Conservation (phyloP, 306 rosid genomes). For the Geum urbanum region DNA sequence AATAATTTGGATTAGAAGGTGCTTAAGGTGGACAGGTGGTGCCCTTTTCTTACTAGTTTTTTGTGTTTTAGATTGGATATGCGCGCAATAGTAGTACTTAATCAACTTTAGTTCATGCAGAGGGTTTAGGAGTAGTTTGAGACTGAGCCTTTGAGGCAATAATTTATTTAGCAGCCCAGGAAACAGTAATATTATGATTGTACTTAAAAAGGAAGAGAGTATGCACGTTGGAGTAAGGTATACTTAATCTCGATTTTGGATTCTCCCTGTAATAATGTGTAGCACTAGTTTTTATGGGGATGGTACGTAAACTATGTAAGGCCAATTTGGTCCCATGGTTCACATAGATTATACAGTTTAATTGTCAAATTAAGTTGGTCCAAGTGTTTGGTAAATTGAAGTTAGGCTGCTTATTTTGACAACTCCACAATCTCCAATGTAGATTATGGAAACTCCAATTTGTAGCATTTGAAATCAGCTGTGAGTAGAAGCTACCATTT, state of each 20-base stretch:
- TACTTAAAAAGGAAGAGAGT: slow-evolving; percentile 28
- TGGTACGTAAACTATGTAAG: too few relatives aligned
- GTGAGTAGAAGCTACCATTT: too few relatives aligned
- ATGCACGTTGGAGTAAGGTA: slow-evolving; percentile 32
- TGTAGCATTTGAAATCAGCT: too few relatives aligned
- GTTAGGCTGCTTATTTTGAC: too few relatives aligned
- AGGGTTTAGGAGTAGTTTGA: neutral
- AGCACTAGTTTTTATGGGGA: too few relatives aligned
- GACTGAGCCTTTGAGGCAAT: neutral
- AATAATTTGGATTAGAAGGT: neutral
- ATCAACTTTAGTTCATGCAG: slow-evolving; percentile 18
- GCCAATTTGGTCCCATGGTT: too few relatives aligned
- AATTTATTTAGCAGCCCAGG: neutral
- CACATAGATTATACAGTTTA: too few relatives aligned
- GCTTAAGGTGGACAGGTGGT: neutral
- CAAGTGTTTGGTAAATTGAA: too few relatives aligned
- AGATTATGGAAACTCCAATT: too few relatives aligned
- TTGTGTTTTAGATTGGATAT: neutral
- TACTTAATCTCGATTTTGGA: neutral
- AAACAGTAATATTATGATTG: slow-evolving; percentile 4
- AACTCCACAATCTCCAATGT: too few relatives aligned
- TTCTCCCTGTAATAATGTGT: slow-evolving; percentile 20
- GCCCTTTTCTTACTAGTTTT: neutral
- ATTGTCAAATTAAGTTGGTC: too few relatives aligned
- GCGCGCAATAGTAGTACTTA: neutral